Evolutionary conservation across 2,329 filamentous ascomycete species (phyloP), one percentile per base, ranked within the genome.

Genomic region (Triangularia verruculosa): DNA sequence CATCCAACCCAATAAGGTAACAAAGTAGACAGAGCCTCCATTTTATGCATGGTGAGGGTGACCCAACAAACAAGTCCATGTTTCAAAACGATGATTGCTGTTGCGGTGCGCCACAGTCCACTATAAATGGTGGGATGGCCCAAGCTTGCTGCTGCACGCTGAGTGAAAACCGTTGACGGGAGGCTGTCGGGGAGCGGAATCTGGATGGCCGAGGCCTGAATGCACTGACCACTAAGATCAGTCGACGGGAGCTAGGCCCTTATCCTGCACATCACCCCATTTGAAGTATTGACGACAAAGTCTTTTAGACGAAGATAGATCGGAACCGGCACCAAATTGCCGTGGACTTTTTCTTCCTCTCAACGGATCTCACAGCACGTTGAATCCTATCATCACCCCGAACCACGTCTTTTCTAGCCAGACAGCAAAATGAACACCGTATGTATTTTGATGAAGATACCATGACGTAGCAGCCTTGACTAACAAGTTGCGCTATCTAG

Each of bases 381-480:
- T 59, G 32, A 52, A 17, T 39, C 17, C 52, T 54, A 43, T 9
- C 22, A 11, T 58, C 28, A 43, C 4, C 9, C 4, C 13, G n/a
- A 25, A 15, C 52, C 17, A 25, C 13, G 17, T 27, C 3, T 39
- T 17, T 53, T 15, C 30, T 13, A 22, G 4, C 20, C 34, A 47
- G n/a, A 27, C 15, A 53, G 61, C 69, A 77, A 70, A 30, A 86
- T 86, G 83, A 86, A 86, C 71, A 86, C 82, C 58, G 83, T 85
- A 75, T 74, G 82, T 74, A 34, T 52, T 30, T 59, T 32, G 12
- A 25, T 43, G 28, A 32, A 20, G 12, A 43, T 25, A 34, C 15
- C 17, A 56, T 57, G 53, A 54, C 59, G 30, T 28, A n/a, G 58
- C 39, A 11, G 20, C 54, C 57, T 4, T 54, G 24, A 27, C 17